phyloP scores from a whole-genome alignment of 192 early-diverging fungal genomes.

The Dispira parvispora region DNA sequence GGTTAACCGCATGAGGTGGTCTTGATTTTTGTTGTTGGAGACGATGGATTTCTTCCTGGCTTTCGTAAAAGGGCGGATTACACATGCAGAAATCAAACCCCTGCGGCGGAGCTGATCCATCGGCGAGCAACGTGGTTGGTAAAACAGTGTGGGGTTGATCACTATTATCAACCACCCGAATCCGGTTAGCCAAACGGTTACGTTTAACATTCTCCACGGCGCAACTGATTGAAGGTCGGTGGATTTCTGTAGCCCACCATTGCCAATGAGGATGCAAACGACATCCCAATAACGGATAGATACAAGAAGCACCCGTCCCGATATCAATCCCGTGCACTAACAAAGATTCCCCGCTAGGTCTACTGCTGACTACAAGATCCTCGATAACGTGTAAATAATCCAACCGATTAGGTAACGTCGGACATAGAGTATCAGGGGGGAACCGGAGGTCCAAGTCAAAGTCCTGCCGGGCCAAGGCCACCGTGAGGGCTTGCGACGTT shows the following conservation, averaged over 20 bases:
- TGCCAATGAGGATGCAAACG: constrained; percentile 32
- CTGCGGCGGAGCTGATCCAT: constrained; percentile 15
- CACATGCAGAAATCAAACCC: constrained; percentile 75
- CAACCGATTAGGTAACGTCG: no score
- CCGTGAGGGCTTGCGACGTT: no score
- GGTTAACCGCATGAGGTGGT: constrained; percentile 32
- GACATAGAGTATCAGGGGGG: no score
- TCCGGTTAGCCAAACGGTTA: constrained; percentile 41
- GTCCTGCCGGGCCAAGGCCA: no score
- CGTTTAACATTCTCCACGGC: constrained; percentile 44
- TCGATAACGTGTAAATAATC: no score
- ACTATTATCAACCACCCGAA: constrained; percentile 35
- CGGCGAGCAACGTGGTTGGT: constrained; percentile 12
- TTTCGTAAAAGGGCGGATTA: constrained; percentile 79
- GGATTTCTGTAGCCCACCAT: constrained; percentile 67
- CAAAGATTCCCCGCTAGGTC: no score
- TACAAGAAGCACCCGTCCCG: constrained; percentile 80
- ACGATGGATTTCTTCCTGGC: constrained; percentile 32
- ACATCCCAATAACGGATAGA: constrained; percentile 74
- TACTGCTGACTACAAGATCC: no score
- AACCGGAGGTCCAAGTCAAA: no score
- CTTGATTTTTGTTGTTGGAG: constrained; percentile 31
- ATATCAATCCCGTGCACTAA: no score
- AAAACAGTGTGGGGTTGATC: constrained; percentile 14
- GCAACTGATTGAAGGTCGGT: constrained; percentile 35